Percentiles rank a stretch among this genome's conserved stretches.
phyloP scores from a whole-genome alignment of 2,329 filamentous ascomycete genomes.

The Cladophialophora immunda region DNA sequence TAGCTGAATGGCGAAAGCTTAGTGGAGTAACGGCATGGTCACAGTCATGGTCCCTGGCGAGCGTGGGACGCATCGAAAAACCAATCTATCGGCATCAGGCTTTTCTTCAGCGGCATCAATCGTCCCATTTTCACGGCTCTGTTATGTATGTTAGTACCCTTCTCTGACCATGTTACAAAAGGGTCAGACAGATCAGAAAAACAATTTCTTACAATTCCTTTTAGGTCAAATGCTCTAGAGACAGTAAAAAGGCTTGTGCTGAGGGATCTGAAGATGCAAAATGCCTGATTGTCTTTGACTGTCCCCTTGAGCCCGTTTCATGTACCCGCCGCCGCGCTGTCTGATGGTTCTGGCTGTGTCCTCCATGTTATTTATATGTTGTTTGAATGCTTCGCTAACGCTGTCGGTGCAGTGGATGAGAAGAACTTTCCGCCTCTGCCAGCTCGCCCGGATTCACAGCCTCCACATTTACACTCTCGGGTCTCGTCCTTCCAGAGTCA shows the following conservation, averaged over 20 bases:
- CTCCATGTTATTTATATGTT: constrained; percentile 28
- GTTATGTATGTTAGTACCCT: constrained; percentile 61
- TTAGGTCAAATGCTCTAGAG: constrained; percentile 32
- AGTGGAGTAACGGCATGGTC: constrained; percentile 36
- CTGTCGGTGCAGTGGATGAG: constrained; percentile 51
- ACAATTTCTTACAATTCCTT: constrained; percentile 38
- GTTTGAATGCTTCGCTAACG: constrained; percentile 37
- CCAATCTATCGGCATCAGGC: constrained; percentile 49
- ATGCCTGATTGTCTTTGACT: constrained; percentile 36
- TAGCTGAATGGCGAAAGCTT: constrained; percentile 40
- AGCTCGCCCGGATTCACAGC: constrained; percentile 44
- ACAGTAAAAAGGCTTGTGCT: constrained; percentile 36
- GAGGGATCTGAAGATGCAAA: constrained; percentile 34
- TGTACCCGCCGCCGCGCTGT: constrained; percentile 37
- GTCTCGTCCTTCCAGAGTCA: constrained; percentile 46
- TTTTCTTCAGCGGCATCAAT: constrained; percentile 46
- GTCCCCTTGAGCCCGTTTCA: constrained; percentile 23
- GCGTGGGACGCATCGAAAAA: constrained; percentile 38
- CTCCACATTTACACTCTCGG: constrained; percentile 48
- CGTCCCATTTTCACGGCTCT: constrained; percentile 45
- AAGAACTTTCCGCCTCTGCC: constrained; percentile 59
- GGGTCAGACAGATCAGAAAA: constrained; percentile 40
- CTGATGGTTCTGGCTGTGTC: constrained; percentile 31
- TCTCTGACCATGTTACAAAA: constrained; percentile 31
- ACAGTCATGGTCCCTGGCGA: constrained; percentile 30